Base-by-base conservation (phyloP, 164 flowering plant genomes). In the Vitis cinerea region DNA sequence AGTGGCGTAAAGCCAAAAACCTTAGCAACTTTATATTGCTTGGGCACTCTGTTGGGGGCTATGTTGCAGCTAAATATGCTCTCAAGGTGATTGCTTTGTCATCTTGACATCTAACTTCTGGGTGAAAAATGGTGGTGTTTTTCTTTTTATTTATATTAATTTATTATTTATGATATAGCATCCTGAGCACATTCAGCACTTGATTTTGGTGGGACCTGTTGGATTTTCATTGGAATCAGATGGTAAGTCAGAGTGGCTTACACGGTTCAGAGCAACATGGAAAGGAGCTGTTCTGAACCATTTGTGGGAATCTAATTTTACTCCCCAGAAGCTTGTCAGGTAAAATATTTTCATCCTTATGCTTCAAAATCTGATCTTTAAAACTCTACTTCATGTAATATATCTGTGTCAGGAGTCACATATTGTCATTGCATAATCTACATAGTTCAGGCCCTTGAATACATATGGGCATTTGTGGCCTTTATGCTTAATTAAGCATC, bases 21-120 rank as follows among this genome's bases (percentile, higher is more conserved):
- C 90, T 96, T 44, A 85, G 86, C 74, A 90, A 90, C 75, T 93
- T 96, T 67, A 87, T 96, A 74, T 81, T 96, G 67, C 90, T 96
- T 66, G 99, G 98, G 57, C 99, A 96, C 83, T 96, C 99, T 62
- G 88, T 96, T 83, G 99, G 99, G 68, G 99, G 99, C 12, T 96
- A 93, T 82, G 95, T 93, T 71, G 99, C 98, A 16, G 82, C 97
- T 30, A 96, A 93, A 77, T 96, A 96, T 86, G 95, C 99, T 65
- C 92, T 93, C 69, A 93, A 93, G 97, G 99, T 93, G 68, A 76
- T 57, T 66, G 27, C 49, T n/a, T 64, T 51, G 52, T 55, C 44
- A n/a, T 47, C n/a, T 9, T 67, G 17, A 10, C 48, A 10, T 66
- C 68, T 30, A 17, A 55, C 7, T 65, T 66, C 16, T 16, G 48